Percentiles rank a stretch among this genome's conserved stretches.
Conservation (phyloP, 345 rosid genomes). For the Lumnitzera littorea region DNA sequence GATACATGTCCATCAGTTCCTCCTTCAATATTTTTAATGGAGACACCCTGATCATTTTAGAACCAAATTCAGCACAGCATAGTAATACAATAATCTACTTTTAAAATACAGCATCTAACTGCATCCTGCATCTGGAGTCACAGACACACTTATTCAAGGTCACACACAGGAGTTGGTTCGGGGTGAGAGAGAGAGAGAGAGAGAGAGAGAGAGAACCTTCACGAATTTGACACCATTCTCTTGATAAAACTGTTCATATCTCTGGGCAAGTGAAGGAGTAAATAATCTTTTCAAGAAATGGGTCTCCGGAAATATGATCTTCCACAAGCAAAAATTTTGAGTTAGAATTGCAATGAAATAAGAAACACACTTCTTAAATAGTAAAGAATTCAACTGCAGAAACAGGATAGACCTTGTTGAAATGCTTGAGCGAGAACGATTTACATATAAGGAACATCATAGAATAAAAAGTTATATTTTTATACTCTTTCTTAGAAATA, state of each 20-base stretch:
- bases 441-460: too few species aligned
- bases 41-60: constrained; percentile 46
- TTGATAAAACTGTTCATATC: constrained; percentile 76
- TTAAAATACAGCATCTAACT: too few species aligned
- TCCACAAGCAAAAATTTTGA: constrained; percentile 4
- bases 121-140: too few species aligned
- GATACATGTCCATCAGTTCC: constrained; percentile 71
- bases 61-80: neutral
- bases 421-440: too few species aligned
- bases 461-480: too few species aligned
- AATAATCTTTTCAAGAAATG: constrained; percentile 87
- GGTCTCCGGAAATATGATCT: constrained; percentile 80
- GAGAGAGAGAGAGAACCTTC: constrained; percentile 38
- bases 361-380: too few species aligned
- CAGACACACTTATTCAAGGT: neutral
- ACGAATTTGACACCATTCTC: constrained; percentile 69
- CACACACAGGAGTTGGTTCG: neutral
- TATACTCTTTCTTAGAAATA: too few species aligned
- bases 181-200: constrained; percentile 6
- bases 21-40: constrained; percentile 69
- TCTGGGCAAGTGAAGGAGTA: constrained; percentile 84
- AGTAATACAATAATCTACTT: neutral
- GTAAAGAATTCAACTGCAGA: too few species aligned
- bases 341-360: neutral
- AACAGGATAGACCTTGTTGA: too few species aligned